Conservation (phyloP, 2,329 filamentous ascomycete species). For the Metarhizium rileyi region DNA sequence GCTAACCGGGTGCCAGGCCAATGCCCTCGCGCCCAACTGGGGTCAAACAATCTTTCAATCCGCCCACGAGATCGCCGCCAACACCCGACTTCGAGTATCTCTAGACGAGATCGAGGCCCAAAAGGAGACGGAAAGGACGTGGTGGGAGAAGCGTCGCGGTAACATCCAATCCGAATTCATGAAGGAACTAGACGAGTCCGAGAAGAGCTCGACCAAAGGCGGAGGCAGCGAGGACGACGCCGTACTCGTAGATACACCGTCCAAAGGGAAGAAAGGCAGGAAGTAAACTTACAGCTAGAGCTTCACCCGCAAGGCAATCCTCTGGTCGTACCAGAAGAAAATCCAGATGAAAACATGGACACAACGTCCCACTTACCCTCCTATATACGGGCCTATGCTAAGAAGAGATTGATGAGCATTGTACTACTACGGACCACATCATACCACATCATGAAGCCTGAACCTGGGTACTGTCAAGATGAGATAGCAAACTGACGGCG, state of each 20-base stretch:
- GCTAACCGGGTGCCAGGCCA: constrained; percentile 51
- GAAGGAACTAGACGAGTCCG: constrained; percentile 68
- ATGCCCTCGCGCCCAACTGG: constrained; percentile 81
- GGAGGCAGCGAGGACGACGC: constrained; percentile 34
- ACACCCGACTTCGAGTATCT: constrained; percentile 63
- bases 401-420: not conserved
- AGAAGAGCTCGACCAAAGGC: constrained; percentile 30
- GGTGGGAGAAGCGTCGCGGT: constrained; percentile 81
- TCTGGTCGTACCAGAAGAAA: not conserved
- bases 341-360: not conserved
- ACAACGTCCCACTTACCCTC: not conserved
- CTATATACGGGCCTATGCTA: not conserved
- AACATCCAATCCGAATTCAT: constrained; percentile 69
- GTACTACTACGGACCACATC: not conserved
- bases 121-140: constrained; percentile 65
- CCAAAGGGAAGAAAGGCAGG: constrained; percentile 51
- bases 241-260: constrained; percentile 62
- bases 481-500: constrained; percentile 2
- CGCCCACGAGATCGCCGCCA: constrained; percentile 90
- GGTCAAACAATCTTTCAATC: constrained; percentile 94
- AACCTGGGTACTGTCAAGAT: not conserved
- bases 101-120: constrained; percentile 67
- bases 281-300: constrained; percentile 19
- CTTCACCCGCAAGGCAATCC: not conserved
- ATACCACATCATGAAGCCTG: not conserved